These are phyloP conservation scores for Eragrostis curvula DNA, from an alignment of 176 grass and related monocot species.

Conservation along the genomic window DNA sequence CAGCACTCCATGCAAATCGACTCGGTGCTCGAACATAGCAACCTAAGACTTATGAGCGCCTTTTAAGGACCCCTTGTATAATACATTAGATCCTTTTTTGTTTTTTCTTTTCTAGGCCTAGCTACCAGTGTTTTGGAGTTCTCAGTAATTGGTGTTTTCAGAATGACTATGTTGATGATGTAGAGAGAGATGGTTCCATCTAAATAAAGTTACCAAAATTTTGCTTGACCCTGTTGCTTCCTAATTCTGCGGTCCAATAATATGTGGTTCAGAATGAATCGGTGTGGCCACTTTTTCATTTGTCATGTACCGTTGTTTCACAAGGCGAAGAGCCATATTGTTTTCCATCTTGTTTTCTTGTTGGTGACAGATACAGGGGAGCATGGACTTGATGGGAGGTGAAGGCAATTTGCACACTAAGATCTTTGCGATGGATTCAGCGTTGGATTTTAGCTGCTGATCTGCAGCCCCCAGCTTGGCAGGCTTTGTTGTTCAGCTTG, in stretches of 20 bases:
- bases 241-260: conserved; percentile 27
- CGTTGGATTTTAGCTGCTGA: conserved; percentile 36
- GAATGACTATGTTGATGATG: conserved; percentile 23
- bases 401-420: conserved; percentile 41
- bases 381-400: conserved; percentile 5
- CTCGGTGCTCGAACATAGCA: conserved; percentile 24
- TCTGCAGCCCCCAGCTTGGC: background rate
- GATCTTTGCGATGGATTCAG: conserved; percentile 43
- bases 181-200: conserved; percentile 51
- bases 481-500: conserved; percentile 1
- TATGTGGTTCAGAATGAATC: conserved; percentile 37
- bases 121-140: conserved; percentile 27
- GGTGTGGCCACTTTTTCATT: background rate
- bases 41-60: conserved; percentile 20
- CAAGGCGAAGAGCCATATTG: background rate
- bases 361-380: conserved; percentile 37
- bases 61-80: conserved; percentile 44
- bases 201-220: conserved; percentile 49
- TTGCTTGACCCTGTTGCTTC: conserved; percentile 1
- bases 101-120: conserved; percentile 26
- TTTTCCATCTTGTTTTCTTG: conserved; percentile 40
- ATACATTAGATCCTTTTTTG: conserved; percentile 37
- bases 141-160: background rate
- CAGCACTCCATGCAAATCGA: background rate
- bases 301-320: conserved; percentile 30